Evolutionary conservation across 75 land plant species (phyloP), one percentile per base, ranked within the genome.

Genomic region (Pinus albicaulis): DNA sequence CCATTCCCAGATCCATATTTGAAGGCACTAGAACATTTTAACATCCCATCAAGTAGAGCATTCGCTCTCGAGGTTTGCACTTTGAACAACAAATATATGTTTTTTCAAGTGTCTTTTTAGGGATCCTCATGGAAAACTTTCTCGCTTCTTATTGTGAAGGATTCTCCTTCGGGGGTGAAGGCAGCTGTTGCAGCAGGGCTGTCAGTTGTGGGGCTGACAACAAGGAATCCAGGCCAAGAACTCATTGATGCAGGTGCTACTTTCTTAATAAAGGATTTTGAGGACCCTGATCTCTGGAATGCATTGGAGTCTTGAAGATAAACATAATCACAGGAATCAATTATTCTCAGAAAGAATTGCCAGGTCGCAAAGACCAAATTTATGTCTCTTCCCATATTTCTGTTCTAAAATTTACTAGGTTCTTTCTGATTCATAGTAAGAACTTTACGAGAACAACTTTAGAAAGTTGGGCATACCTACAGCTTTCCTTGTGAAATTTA

Each of bases 1-100:
- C 99, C 99, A 44, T 86, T 83, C 78, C 99, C 99, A 57, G 99
- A 96, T 69, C 98, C 99, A 24, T 96, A 96, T 77, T 76, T 95
- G 81, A 90, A 92, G 84, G 99, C 87, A 10, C 85, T 96, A 5
- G 82, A 92, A 71, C 77, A 64, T 44, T 84, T 96, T 13, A 76
- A 85, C 20, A 86, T 87, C 36, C 86, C 95, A 38, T 75, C 92
- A 4, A 82, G 92, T 53, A 85, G 86, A 71, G 90, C 99, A 34
- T 87, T 96, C 53, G 81, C 91, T 10, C 79, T 92, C 74, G 99
- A 96, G 98, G 99, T 96, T 23, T 53, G 78, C 14, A 59, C 74
- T 73, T 73, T 23, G 16, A 44, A 26, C 14, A 8, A 73, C 24
- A 38, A 48, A 7, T 15, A 5, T 15, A 5, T 71, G 28, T 55